Evolutionary conservation across 2,329 filamentous ascomycete genomes (phyloP).

Genomic region (Cordyceps cateniannulata): DNA sequence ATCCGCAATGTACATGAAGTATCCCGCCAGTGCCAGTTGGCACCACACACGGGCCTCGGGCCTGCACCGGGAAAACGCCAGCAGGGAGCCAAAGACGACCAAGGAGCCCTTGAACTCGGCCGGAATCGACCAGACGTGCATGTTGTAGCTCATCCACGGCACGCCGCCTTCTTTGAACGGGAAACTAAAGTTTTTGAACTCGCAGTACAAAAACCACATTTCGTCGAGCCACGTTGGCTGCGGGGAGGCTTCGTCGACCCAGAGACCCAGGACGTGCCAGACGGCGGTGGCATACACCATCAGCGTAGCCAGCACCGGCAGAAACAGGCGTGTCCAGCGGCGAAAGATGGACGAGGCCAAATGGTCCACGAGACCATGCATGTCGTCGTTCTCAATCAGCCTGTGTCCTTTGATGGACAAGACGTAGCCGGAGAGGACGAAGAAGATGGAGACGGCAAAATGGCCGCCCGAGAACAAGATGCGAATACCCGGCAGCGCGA

Average conservation of each 20-base stretch:
- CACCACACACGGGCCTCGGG: constrained; percentile 48
- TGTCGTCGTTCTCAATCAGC: constrained; percentile 38
- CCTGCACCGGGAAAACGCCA: constrained; percentile 51
- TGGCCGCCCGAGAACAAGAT: constrained; percentile 56
- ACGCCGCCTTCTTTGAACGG: constrained; percentile 52
- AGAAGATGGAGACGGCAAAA: constrained; percentile 51
- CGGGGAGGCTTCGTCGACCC: constrained; percentile 24
- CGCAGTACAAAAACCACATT: constrained; percentile 27
- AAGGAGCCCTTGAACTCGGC: constrained; percentile 59
- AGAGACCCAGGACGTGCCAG: constrained; percentile 43
- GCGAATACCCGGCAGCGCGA: constrained; percentile 50
- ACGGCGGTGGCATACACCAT: constrained; percentile 39
- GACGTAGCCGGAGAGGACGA: constrained; percentile 53
- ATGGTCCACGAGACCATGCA: constrained; percentile 34
- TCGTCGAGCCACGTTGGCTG: constrained; percentile 40
- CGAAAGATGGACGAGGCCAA: constrained; percentile 42
- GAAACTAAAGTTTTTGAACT: constrained; percentile 53
- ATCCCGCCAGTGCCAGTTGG: constrained; percentile 47
- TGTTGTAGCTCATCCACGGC: constrained; percentile 46
- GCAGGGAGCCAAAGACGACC: constrained; percentile 49
- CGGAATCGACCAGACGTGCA: constrained; percentile 58
- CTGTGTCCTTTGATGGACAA: constrained; percentile 43
- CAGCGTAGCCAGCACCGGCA: constrained; percentile 48
- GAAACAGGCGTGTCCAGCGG: constrained; percentile 42
- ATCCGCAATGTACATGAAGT: constrained; percentile 63